A percentile compares a stretch with the other conserved stretches of the same genome.
phyloP scores from a whole-genome alignment of 768 basidiomycete species.

The Agaricus blazei region DNA sequence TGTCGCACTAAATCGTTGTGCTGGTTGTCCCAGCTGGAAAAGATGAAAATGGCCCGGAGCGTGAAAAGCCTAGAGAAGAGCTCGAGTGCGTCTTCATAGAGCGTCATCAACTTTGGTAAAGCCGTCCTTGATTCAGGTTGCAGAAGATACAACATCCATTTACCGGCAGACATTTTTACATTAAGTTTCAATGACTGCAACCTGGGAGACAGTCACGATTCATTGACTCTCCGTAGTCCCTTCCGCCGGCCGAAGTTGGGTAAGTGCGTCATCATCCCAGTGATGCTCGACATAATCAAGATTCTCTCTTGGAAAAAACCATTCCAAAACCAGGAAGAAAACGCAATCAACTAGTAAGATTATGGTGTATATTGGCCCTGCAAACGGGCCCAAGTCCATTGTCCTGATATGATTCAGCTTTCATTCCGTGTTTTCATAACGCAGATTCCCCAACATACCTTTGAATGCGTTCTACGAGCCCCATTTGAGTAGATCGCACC shows the following conservation, averaged over 20 bases:
- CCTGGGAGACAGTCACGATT: neutral
- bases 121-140: no score
- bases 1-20: no score
- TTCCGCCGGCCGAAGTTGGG: constrained; percentile 14
- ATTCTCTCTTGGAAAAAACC: constrained; percentile 72
- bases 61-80: no score
- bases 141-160: no score
- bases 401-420: constrained; percentile 40
- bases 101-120: no score
- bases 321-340: constrained; percentile 82
- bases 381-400: constrained; percentile 71
- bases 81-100: no score
- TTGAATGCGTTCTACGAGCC: constrained; percentile 70
- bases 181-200: no score
- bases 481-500: constrained; percentile 52
- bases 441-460: constrained; percentile 41
- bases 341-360: constrained; percentile 88
- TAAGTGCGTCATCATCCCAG: constrained; percentile 49
- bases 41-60: no score
- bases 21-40: no score
- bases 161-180: no score
- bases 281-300: constrained; percentile 68
- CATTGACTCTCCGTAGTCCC: constrained; percentile 6
- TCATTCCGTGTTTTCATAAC: neutral
- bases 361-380: constrained; percentile 82